Base-by-base conservation (phyloP, 768 basidiomycete genomes). In the Nidularia pulvinata region DNA sequence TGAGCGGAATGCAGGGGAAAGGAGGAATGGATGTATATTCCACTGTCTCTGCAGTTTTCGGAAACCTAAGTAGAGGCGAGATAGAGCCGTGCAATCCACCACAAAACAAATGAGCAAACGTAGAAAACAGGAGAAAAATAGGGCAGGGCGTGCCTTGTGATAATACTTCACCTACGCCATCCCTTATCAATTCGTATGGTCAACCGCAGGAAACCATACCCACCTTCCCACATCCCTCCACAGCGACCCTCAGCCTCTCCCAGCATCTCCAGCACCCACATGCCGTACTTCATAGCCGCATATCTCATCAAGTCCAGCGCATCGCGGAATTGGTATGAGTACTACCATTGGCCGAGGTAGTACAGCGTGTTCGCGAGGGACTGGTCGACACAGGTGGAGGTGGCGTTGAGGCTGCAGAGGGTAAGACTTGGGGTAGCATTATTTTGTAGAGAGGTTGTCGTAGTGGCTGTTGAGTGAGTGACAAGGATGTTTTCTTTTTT, bases 341-440 rank as follows among this genome's bases (percentile, higher is more conserved):
- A 84, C 62, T 85, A 83, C 81, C 82, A 85, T 54, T 82, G 81
- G 0, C 82, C 83, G 5, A 83, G 70, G n/a, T 79, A 73, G 57
- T 77, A 85, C 2, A 84, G 81, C 0, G 72, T 74, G 52, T 79
- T 59, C 9, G 83, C 82, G 75, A 77, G 34, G 13, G 75, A 72
- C 54, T 74, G 75, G 1, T 71, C 67, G n/a, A 80, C 70, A 54
- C 78, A 79, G 1, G 68, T 35, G 0, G 74, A 72, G 1, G 74
- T 75, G 53, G 74, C 72, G 50, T 78, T 78, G 1, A 76, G 46
- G 55, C 68, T 78, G 51, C 79, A 81, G 19, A 1, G 80, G 79
- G 0, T 80, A 64, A 1, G 62, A 44, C 57, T 79, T 80, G 9
- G 63, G 66, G 50, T 81, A 78, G 50, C 80, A 81, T 46, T 76